Base-by-base conservation (phyloP, 352 stramenopile genomes). In the Globisporangium parvum region DNA sequence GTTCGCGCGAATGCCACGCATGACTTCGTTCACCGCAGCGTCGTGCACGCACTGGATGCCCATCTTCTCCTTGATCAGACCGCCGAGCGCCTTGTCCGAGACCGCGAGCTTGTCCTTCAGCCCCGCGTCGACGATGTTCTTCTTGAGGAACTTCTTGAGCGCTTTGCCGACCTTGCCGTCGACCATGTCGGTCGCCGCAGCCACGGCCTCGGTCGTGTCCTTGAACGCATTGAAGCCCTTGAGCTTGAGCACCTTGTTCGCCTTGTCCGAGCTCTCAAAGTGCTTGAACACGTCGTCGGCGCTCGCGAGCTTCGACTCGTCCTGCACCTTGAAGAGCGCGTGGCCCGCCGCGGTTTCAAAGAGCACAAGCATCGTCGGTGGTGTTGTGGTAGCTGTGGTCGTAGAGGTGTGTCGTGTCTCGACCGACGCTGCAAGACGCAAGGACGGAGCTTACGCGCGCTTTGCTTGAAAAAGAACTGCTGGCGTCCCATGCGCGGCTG, bases 141-240 rank as follows among this genome's bases (percentile, higher is more conserved):
- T 99, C 79, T 99, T 99, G 15, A 99, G 64, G 61, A 99, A 99
- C 63, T 96, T 98, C 80, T 98, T 98, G 39, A 99, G 88, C 37
- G 74, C 77, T 71, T 99, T 99, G 69, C 87, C 89, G 42, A 99
- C 89, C 65, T 98, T 99, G 53, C 94, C 93, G 61, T 99, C 98
- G 40, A 99, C 93, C 67, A 98, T 93, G 59, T 97, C 93, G 51
- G 97, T 97, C 42, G 97, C 96, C 5, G 97, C 97, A 14, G 94
- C 87, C 6, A 99, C 94, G 33, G 97, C 97, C 70, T 99, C 97
- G 21, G 97, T 98, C 48, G 97, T 99, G 77, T 99, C 95, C 67
- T 97, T 92, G 78, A 99, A 99, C 14, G 96, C 93, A 85, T 98
- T 94, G 74, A 99, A 99, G 54, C 93, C 94, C 65, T 98, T 87